These are phyloP conservation scores for Ascoidea rubescens DNA, from an alignment of 805 yeast genomes.

Conservation along the genomic window DNA sequence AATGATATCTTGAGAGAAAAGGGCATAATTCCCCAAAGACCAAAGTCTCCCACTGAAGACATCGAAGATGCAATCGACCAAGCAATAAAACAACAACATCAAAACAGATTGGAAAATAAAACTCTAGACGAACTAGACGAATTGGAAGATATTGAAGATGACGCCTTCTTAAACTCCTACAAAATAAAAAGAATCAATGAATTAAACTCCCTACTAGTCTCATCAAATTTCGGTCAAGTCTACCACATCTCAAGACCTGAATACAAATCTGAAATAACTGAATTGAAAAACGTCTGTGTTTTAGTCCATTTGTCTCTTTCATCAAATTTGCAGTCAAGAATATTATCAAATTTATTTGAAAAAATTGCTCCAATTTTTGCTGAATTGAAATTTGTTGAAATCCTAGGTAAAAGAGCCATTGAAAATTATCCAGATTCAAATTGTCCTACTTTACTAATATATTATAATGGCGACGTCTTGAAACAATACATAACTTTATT, in stretches of 20 bases:
- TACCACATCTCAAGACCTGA: constrained; percentile 77
- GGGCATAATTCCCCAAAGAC: constrained; percentile 86
- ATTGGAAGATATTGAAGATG: constrained; percentile 86
- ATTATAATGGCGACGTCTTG: constrained; percentile 62
- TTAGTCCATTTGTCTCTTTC: constrained; percentile 65
- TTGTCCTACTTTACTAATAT: constrained; percentile 83
- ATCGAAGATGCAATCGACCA: constrained; percentile 81
- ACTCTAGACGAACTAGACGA: constrained; percentile 74
- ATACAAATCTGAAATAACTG: constrained; percentile 73
- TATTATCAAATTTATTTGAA: constrained; percentile 44
- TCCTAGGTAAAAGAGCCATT: constrained; percentile 80
- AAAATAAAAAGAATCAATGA: constrained; percentile 69
- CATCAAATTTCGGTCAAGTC: constrained; percentile 60
- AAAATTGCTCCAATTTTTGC: constrained; percentile 52
- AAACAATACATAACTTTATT: constrained; percentile 73
- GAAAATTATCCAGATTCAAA: constrained; percentile 84
- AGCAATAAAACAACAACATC: constrained; percentile 68
- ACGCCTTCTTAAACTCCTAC: constrained; percentile 71
- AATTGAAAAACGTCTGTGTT: constrained; percentile 46
- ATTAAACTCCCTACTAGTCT: constrained; percentile 38
- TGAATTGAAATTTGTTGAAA: constrained; percentile 85
- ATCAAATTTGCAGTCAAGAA: constrained; percentile 58
- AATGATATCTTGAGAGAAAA: constrained; percentile 84
- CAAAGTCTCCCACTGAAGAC: constrained; percentile 78
- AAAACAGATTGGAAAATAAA: constrained; percentile 64